Base-by-base conservation (phyloP, 306 rosid species). In the Dryas alaskensis region DNA sequence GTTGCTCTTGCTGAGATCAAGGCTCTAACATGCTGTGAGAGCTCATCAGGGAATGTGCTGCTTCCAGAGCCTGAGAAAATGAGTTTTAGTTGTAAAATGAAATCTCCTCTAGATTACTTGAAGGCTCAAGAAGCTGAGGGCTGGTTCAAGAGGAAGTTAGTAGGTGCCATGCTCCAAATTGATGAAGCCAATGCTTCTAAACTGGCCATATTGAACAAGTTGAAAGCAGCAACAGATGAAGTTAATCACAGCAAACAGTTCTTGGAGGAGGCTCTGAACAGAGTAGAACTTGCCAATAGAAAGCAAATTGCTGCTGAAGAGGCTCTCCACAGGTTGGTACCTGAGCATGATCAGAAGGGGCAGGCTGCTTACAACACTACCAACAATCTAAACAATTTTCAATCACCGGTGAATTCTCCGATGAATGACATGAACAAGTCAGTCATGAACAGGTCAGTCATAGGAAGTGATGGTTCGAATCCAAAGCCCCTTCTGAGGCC, bases 1-100 rank as follows among this genome's bases (percentile, higher is more conserved):
- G 88, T 92, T 73, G 99, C 99, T 71, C 87, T 92, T 46, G 95
- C 96, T 6, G 99, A 94, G 83, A 85, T 94, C 73, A 80, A 82
- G 75, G 95, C 90, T 65, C 81, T 94, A 60, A 83, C 90, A 7
- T 8, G 78, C 69, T 52, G 65, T 37, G 87, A 86, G 72, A 69
- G 69, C 69, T 69, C 87, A 48, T 50, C 86, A 8, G 84, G 81
- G 43, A 73, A 84, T 75, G 54, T 81, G 43, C 77, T 72, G 43
- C 77, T 72, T 19, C 90, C 87, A 52, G 90, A 89, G 70, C 92
- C 90, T 13, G 89, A 82, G 71, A 86, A 81, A 78, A 54, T 74
- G 79, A 76, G 83, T 61, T 83, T 83, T 65, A 70, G 82, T 63
- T 78, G 82, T 43, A 83, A 72, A 62, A 77, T 74, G 48, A 64